Evolutionary conservation across 768 basidiomycete genomes (phyloP), one percentile per base, ranked within the genome.

Genomic region (Phanerochaete sordida): DNA sequence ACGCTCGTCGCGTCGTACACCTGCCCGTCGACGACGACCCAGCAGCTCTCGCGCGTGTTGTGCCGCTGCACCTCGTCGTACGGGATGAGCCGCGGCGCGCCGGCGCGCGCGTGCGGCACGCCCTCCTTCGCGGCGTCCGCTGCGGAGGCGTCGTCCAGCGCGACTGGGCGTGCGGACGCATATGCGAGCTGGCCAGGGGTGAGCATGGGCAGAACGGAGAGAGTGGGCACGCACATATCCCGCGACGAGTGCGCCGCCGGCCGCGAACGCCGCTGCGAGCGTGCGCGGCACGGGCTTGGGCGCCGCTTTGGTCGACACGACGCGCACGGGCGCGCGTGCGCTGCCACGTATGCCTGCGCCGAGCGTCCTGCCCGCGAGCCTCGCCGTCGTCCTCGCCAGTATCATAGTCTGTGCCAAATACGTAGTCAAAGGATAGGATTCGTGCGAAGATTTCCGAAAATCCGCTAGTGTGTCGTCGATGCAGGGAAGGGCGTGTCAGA

Each of bases 21-120:
- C 30, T 60, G 58, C 19, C 88, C 87, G 66, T 92, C 87, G 9
- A 92, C 86, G 62, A 93, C 88, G 62, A 93, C 87, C 87, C 85
- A 88, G 65, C 86, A 87, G 63, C 81, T 83, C 55, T 87, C 81
- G 13, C 84, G 74, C 31, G 71, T 77, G 62, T 82, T 83, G 65
- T 85, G 84, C 62, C 74, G 62, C 9, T 81, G 79, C 16, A 85
- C 81, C 56, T 80, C 77, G 49, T 79, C 44, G 55, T 63, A 66
- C 23, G 65, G 46, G 31, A 64, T 59, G 48, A 52, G 45, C 23
- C 28, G 30, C 30, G 57, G 51, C 7, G 62, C 59, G 12, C 13
- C 47, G 24, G 23, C 24, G 52, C 27, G 54, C 11, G 56, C 35
- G 31, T 6, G 4, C 12, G 51, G 27, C 8, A 33, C 51, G 28